Conservation (phyloP, 1,284 basidiomycete genomes). For the Cryptococcus sp. region DNA sequence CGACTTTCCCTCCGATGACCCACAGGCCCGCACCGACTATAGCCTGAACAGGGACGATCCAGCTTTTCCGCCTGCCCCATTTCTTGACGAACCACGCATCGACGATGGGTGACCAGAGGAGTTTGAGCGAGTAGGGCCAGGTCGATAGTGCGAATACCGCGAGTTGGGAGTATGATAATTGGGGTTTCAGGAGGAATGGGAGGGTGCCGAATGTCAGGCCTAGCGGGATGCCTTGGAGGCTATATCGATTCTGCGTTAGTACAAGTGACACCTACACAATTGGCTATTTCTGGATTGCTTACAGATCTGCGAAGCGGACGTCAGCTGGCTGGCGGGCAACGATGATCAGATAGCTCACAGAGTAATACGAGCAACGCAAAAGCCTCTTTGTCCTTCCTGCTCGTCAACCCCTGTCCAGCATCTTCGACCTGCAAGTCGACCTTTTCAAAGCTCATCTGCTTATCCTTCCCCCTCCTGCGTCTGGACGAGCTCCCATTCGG, state of each 20-base stretch:
- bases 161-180: slow-evolving; percentile 94
- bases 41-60: slow-evolving; percentile 97
- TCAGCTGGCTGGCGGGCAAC: slow-evolving; percentile 14
- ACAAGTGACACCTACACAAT: neutral
- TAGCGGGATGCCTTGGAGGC: slow-evolving; percentile 90
- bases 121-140: slow-evolving; percentile 96
- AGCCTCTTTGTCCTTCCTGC: slow-evolving; percentile 68
- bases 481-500: slow-evolving; percentile 2
- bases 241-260: neutral
- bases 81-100: slow-evolving; percentile 80
- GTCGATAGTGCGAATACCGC: slow-evolving; percentile 91
- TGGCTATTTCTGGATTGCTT: slow-evolving; percentile 7
- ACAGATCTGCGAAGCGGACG: slow-evolving; percentile 29
- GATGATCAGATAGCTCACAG: slow-evolving; percentile 63
- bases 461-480: slow-evolving; percentile 27
- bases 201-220: slow-evolving; percentile 75
- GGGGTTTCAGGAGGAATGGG: slow-evolving; percentile 91
- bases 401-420: slow-evolving; percentile 33
- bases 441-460: slow-evolving; percentile 29
- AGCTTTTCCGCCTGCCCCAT: slow-evolving; percentile 87
- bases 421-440: slow-evolving; percentile 26
- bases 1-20: slow-evolving; percentile 78
- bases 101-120: slow-evolving; percentile 97
- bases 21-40: slow-evolving; percentile 87
- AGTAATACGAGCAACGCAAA: slow-evolving; percentile 85